Conservation (phyloP, 2,329 filamentous ascomycete species). For the Diplodia scrobiculata region DNA sequence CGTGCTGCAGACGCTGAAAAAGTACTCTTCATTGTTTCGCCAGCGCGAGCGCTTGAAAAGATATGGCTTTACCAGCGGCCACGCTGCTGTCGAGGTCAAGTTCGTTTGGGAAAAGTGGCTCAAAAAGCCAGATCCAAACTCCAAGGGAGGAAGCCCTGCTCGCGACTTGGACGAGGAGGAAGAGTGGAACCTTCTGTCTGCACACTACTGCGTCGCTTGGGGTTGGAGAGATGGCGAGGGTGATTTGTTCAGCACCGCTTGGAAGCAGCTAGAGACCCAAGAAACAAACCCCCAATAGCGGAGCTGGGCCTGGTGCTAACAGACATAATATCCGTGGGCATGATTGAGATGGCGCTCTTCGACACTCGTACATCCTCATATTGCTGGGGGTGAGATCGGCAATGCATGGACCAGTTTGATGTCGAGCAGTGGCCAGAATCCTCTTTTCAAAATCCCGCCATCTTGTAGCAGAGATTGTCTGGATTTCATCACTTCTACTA, state of each 20-base stretch:
- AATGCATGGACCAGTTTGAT: too few relatives aligned
- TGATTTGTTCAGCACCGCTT: conserved; percentile 21
- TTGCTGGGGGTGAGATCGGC: too few relatives aligned
- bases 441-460: too few relatives aligned
- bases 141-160: conserved; percentile 67
- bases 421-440: too few relatives aligned
- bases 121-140: conserved; percentile 67
- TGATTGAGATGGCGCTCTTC: too few relatives aligned
- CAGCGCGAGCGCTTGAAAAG: conserved; percentile 68
- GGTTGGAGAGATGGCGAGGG: conserved; percentile 65
- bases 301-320: background rate
- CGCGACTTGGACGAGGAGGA: conserved; percentile 95
- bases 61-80: conserved; percentile 65
- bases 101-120: conserved; percentile 82
- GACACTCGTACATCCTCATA: background rate
- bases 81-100: conserved; percentile 62
- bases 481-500: too few relatives aligned
- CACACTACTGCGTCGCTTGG: conserved; percentile 90
- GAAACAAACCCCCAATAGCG: conserved; percentile 21
- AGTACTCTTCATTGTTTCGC: conserved; percentile 67
- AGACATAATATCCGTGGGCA: too few relatives aligned
- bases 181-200: conserved; percentile 84
- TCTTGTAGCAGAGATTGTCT: too few relatives aligned
- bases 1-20: conserved; percentile 76
- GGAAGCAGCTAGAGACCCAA: background rate